These are phyloP conservation scores for Apiotrichum mycotoxinovorans DNA, from an alignment of 1,284 basidiomycete species.

Conservation along the genomic window DNA sequence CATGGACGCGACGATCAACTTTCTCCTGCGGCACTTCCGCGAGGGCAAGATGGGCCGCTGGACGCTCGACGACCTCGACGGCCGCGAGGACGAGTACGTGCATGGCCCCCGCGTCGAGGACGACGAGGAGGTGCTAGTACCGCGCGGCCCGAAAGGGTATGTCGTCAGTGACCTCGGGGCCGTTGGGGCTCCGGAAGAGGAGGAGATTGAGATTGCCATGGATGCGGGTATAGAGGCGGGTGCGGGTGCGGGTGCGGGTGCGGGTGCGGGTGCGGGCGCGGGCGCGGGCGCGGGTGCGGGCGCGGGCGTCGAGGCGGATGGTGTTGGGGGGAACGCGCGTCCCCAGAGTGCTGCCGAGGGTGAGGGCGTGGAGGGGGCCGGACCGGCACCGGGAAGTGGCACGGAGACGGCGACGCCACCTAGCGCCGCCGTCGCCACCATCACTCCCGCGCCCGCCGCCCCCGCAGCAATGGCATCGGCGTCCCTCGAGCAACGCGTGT, in stretches of 20 bases:
- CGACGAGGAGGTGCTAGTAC: background rate
- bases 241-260: too few relatives aligned
- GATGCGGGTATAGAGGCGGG: background rate
- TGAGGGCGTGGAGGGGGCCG: too few relatives aligned
- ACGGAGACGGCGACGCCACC: too few relatives aligned
- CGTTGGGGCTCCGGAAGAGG: background rate
- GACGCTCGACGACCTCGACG: constrained; percentile 53
- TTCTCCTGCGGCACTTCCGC: constrained; percentile 81
- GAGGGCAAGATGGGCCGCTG: constrained; percentile 58
- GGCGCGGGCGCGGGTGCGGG: too few relatives aligned
- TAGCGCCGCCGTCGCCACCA: too few relatives aligned
- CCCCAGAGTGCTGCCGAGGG: too few relatives aligned
- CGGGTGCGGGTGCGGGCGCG: too few relatives aligned
- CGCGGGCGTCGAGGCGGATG: too few relatives aligned
- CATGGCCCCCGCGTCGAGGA: background rate
- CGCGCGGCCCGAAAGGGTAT: background rate
- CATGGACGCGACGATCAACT: constrained; percentile 65
- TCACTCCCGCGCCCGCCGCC: background rate
- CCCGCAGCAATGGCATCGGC: background rate
- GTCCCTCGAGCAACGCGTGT: constrained; percentile 5
- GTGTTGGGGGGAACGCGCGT: too few relatives aligned
- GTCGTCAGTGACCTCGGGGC: constrained; percentile 6
- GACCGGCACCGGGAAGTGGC: too few relatives aligned
- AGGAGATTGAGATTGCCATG: background rate
- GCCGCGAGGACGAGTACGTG: constrained; percentile 9